Conservation (phyloP, 768 basidiomycete genomes). For the Pleurotus salmoneostramineus region DNA sequence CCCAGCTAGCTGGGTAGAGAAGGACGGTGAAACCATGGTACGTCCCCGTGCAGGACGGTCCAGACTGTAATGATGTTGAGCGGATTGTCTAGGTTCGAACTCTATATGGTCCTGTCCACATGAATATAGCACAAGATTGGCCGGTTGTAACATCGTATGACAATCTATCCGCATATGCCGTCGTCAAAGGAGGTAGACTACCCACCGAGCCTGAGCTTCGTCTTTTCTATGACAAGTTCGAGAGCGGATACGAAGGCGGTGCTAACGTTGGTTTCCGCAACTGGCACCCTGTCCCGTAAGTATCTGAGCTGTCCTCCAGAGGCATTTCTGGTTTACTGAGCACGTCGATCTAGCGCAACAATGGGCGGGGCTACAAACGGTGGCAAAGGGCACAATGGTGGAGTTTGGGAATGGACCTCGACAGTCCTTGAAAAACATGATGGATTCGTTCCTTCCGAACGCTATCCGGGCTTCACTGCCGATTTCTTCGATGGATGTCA, state of each 20-base stretch:
- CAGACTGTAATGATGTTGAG: neutral
- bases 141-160: conserved; percentile 79
- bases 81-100: conserved; percentile 61
- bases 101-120: conserved; percentile 77
- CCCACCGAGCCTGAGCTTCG: conserved; percentile 89
- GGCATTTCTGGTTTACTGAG: neutral
- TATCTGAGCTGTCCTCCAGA: conserved; percentile 9
- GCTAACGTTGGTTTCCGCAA: conserved; percentile 86
- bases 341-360: conserved; percentile 49
- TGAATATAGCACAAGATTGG: conserved; percentile 80
- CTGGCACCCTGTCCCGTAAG: conserved; percentile 93
- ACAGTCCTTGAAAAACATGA: conserved; percentile 68
- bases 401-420: conserved; percentile 98
- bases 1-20: conserved; percentile 74
- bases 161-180: conserved; percentile 77
- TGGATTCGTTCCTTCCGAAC: conserved; percentile 67
- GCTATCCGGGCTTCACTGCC: conserved; percentile 88
- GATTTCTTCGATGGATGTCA: conserved; percentile 93
- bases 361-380: conserved; percentile 47
- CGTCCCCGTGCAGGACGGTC: conserved; percentile 10
- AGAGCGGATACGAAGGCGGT: conserved; percentile 70
- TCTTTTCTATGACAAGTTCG: conserved; percentile 72
- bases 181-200: conserved; percentile 85
- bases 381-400: conserved; percentile 81
- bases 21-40: conserved; percentile 48